These are phyloP conservation scores for Cercospora beticola DNA, from an alignment of 2,329 filamentous ascomycete species.

Conservation along the genomic window DNA sequence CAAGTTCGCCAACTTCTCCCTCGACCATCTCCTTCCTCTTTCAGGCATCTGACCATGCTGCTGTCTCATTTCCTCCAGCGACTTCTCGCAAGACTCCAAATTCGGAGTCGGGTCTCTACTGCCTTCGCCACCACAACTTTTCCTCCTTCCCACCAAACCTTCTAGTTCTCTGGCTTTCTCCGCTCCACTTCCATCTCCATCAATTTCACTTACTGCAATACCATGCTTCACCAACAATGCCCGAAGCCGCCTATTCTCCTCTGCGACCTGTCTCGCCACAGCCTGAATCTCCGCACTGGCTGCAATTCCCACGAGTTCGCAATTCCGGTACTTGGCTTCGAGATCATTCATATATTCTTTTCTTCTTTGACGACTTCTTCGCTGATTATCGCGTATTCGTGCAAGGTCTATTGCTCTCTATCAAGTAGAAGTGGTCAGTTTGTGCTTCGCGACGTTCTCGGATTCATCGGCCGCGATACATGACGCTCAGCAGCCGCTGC, in stretches of 20 bases:
- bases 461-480: background rate
- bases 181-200: background rate
- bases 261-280: slow-evolving; percentile 65
- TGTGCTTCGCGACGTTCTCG: background rate
- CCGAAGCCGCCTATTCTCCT: slow-evolving; percentile 67
- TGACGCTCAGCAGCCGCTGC: background rate
- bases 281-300: slow-evolving; percentile 70
- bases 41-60: background rate
- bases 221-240: slow-evolving; percentile 59
- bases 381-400: slow-evolving; percentile 74
- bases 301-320: slow-evolving; percentile 64
- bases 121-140: background rate
- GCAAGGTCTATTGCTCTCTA: slow-evolving; percentile 40
- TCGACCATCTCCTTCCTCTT: background rate
- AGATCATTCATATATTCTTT: slow-evolving; percentile 73
- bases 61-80: background rate
- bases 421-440: background rate
- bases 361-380: slow-evolving; percentile 69
- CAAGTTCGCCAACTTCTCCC: background rate
- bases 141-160: slow-evolving; percentile 1
- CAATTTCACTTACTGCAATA: slow-evolving; percentile 56
- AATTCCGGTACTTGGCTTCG: slow-evolving; percentile 62
- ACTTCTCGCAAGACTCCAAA: slow-evolving; percentile 2
- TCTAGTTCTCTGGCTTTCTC: slow-evolving; percentile 2
- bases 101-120: background rate